These are phyloP conservation scores for Globisporangium emineosum DNA, from an alignment of 352 stramenopile species.

Conservation along the genomic window DNA sequence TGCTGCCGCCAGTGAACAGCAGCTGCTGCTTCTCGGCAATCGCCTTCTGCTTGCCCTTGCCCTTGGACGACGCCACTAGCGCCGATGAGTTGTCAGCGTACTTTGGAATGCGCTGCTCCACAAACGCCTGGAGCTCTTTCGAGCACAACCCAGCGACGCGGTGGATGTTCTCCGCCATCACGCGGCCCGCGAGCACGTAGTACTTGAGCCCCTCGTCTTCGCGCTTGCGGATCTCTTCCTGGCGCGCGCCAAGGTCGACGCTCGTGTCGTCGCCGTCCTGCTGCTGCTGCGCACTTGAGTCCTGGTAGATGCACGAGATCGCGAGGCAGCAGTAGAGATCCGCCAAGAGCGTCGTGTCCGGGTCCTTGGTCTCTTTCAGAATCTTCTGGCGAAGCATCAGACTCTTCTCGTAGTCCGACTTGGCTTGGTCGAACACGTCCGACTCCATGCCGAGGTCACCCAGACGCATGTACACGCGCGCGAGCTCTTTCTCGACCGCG, in stretches of 20 bases:
- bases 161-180: constrained; percentile 84
- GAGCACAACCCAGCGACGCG: constrained; percentile 42
- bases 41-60: constrained; percentile 74
- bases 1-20: constrained; percentile 45
- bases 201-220: constrained; percentile 69
- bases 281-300: constrained; percentile 30
- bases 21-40: constrained; percentile 26
- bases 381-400: constrained; percentile 71
- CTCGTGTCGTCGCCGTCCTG: constrained; percentile 3
- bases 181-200: constrained; percentile 75
- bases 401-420: constrained; percentile 76
- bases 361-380: constrained; percentile 52
- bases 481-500: constrained; percentile 73
- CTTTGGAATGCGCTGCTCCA: constrained; percentile 43
- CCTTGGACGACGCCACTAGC: constrained; percentile 23
- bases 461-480: constrained; percentile 74
- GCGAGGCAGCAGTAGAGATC: constrained; percentile 83
- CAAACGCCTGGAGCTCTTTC: constrained; percentile 47
- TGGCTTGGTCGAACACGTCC: constrained; percentile 75
- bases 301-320: constrained; percentile 84
- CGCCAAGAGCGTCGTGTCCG: constrained; percentile 74
- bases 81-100: constrained; percentile 19
- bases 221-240: constrained; percentile 17
- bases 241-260: constrained; percentile 5
- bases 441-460: constrained; percentile 81